These are phyloP conservation scores for Ogataea hybrid DNA, from an alignment of 1,139 yeast species.

Conservation along the genomic window DNA sequence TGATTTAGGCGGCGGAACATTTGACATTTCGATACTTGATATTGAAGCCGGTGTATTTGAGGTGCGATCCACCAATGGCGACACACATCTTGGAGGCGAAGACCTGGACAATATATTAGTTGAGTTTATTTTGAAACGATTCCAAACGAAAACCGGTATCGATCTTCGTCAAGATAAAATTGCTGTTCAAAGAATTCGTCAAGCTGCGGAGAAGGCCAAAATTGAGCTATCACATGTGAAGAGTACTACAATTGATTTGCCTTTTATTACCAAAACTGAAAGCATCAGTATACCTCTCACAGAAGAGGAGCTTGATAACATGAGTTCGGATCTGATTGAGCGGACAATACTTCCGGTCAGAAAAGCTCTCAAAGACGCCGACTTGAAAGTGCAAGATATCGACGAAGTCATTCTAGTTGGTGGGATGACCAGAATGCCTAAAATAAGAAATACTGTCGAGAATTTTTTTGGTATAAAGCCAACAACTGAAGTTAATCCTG, in stretches of 20 bases:
- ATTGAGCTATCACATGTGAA: conserved; percentile 65
- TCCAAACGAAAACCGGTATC: conserved; percentile 43
- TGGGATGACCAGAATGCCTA: conserved; percentile 88
- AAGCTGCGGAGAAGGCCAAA: conserved; percentile 69
- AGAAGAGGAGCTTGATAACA: conserved; percentile 60
- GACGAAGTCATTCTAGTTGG: conserved; percentile 77
- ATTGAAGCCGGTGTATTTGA: conserved; percentile 82
- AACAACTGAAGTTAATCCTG: conserved; percentile 70
- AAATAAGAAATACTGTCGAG: conserved; percentile 56
- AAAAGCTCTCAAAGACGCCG: conserved; percentile 70
- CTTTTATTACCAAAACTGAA: conserved; percentile 49
- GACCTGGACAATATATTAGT: conserved; percentile 69
- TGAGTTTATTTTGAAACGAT: conserved; percentile 48
- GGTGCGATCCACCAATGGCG: conserved; percentile 80
- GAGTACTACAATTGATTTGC: conserved; percentile 57
- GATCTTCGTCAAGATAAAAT: conserved; percentile 43
- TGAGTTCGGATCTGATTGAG: conserved; percentile 60
- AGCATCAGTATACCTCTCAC: conserved; percentile 50
- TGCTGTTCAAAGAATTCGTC: conserved; percentile 67
- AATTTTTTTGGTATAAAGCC: conserved; percentile 58
- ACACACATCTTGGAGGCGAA: conserved; percentile 82
- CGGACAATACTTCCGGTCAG: conserved; percentile 65
- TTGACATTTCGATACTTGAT: conserved; percentile 75
- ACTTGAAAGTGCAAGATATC: conserved; percentile 55
- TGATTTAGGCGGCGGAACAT: conserved; percentile 84